These are phyloP conservation scores for Grammothele lineata DNA, from an alignment of 768 basidiomycete genomes.

Conservation along the genomic window DNA sequence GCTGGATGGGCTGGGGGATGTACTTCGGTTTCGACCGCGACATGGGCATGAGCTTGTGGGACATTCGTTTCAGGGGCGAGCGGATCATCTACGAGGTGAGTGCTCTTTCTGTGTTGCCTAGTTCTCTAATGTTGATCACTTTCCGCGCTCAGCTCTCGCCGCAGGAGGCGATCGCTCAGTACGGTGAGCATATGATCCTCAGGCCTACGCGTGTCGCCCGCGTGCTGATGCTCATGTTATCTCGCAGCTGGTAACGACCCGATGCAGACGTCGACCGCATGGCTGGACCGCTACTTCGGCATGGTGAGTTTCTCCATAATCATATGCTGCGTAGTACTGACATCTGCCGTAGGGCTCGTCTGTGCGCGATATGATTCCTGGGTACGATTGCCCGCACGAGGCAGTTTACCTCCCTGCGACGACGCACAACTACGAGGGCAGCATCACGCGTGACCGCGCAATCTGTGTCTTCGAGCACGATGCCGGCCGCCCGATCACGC, in stretches of 20 bases:
- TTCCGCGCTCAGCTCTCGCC: slow-evolving; percentile 46
- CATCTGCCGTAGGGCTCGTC: slow-evolving; percentile 30
- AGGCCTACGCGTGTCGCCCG: background rate
- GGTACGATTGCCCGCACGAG: slow-evolving; percentile 65
- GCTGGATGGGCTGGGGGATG: slow-evolving; percentile 65
- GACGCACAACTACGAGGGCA: slow-evolving; percentile 43
- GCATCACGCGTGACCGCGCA: slow-evolving; percentile 44
- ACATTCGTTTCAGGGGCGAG: slow-evolving; percentile 53
- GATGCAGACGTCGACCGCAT: slow-evolving; percentile 54
- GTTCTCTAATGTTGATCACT: background rate
- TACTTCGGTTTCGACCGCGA: slow-evolving; percentile 62
- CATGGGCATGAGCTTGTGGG: slow-evolving; percentile 62
- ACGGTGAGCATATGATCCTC: slow-evolving; percentile 35
- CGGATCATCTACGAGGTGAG: slow-evolving; percentile 58
- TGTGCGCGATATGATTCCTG: slow-evolving; percentile 58
- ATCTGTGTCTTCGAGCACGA: slow-evolving; percentile 67
- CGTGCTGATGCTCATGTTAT: background rate
- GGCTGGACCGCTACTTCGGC: slow-evolving; percentile 61
- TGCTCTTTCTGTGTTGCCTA: no score
- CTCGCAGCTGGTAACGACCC: slow-evolving; percentile 54
- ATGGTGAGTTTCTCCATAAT: slow-evolving; percentile 36
- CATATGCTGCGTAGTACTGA: no score
- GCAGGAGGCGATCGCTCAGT: slow-evolving; percentile 61
- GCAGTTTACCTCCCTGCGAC: slow-evolving; percentile 58
- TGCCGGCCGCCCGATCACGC: slow-evolving; percentile 48